Percentiles rank a stretch among this genome's conserved stretches.
phyloP scores from a whole-genome alignment of 192 early-diverging fungal genomes.

The Linnemannia schmuckeri region DNA sequence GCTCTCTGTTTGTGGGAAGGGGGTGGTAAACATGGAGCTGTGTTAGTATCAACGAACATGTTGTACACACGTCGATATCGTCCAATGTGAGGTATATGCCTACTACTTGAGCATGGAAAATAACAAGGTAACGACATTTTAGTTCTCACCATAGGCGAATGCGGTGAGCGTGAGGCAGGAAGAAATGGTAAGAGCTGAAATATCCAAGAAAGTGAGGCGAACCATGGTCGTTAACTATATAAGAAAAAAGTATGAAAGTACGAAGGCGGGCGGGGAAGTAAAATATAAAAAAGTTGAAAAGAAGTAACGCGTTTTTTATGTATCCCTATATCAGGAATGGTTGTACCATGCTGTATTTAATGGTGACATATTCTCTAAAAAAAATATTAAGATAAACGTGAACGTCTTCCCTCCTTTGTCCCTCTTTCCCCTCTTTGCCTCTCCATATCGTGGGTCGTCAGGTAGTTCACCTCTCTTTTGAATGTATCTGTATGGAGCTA shows the following conservation, averaged over 20 bases:
- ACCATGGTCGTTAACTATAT: background rate
- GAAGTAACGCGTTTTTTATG: background rate
- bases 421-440: background rate
- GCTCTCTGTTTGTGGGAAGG: background rate
- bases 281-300: background rate
- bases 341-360: too few relatives aligned
- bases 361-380: too few relatives aligned
- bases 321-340: too few relatives aligned
- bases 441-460: background rate
- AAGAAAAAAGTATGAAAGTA: too few relatives aligned
- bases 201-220: constrained; percentile 9
- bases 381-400: too few relatives aligned
- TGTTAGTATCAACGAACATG: too few relatives aligned
- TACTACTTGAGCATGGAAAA: too few relatives aligned
- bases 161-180: constrained; percentile 8
- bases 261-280: background rate
- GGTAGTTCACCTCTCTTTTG: background rate
- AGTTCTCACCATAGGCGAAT: constrained; percentile 25
- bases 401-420: too few relatives aligned
- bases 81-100: background rate
- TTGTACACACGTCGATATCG: too few relatives aligned
- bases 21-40: background rate
- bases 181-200: background rate
- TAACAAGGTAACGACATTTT: background rate
- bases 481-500: background rate